Evolutionary conservation across 2,329 filamentous ascomycete genomes (phyloP), one percentile per base, ranked within the genome.

Genomic region (Setomelanomma holmii): DNA sequence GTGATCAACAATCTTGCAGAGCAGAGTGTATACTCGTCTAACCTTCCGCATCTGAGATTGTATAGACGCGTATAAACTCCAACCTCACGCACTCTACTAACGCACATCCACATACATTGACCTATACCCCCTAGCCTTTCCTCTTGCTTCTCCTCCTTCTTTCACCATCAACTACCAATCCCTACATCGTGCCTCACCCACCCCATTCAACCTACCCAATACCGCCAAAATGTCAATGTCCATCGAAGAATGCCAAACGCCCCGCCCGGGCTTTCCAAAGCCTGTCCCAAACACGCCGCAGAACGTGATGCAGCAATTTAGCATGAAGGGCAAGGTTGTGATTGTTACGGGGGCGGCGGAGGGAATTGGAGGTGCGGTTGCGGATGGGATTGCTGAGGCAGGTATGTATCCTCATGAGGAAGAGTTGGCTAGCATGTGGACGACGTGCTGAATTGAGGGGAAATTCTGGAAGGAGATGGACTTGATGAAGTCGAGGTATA

Each of bases 291-390:
- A 61, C 22, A 70, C 58, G 4, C 68, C 69, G 1, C 53, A 23
- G 33, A 71, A 72, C 40, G 67, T 73, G 20, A 36, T 71, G 27
- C 52, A 68, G 24, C 70, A 73, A 47, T 67, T 73, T 56, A 61
- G 59, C 50, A 65, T 72, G 59, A 63, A 73, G 41, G 75, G 69
- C 57, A 76, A 76, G 60, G 73, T 77, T 11, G 70, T 76, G 14
- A 65, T 79, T 22, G 68, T 80, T 12, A 79, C 74, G 0, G 78
- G 78, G 21, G 77, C 76, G 5, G 75, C 76, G 2, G 77, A 86
- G 60, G 86, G 86, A 52, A 84, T 89, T 58, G 86, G 86, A 5
- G 57, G 61, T 1, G 69, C 71, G 1, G 69, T 75, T 1, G 71
- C 72, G 5, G 66, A 30, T 30, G 27, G 10, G 27, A 30, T 30